A percentile compares a stretch with the other conserved stretches of the same genome.
These are phyloP conservation scores for Kodamaea plutei DNA, from an alignment of 1,139 yeast species.

Conservation along the genomic window DNA sequence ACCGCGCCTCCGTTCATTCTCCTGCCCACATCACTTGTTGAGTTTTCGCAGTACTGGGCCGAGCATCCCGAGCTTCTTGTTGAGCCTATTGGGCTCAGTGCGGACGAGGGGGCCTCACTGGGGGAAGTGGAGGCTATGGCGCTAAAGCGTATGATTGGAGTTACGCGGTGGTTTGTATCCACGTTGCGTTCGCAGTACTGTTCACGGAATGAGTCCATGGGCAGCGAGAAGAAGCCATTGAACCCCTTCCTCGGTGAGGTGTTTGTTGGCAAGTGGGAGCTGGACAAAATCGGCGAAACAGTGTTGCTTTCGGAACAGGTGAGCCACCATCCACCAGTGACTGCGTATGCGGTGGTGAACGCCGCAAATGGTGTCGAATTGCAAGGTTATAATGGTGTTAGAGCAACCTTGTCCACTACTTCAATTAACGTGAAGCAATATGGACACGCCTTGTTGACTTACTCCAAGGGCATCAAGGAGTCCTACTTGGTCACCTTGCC, in stretches of 20 bases:
- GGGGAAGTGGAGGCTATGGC: slow-evolving; percentile 48
- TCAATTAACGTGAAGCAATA: slow-evolving; percentile 80
- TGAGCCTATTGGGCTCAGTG: slow-evolving; percentile 51
- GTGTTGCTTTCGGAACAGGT: slow-evolving; percentile 83
- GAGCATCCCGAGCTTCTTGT: slow-evolving; percentile 83
- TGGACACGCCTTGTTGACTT: slow-evolving; percentile 80
- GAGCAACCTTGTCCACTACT: slow-evolving; percentile 77
- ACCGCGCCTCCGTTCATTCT: slow-evolving; percentile 98
- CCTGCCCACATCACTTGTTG: slow-evolving; percentile 83
- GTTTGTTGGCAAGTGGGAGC: slow-evolving; percentile 83
- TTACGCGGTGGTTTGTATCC: slow-evolving; percentile 85
- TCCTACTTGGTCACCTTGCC: slow-evolving; percentile 83
- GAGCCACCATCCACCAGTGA: slow-evolving; percentile 92
- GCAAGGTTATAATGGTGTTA: slow-evolving; percentile 87
- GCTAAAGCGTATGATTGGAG: slow-evolving; percentile 66
- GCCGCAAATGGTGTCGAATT: slow-evolving; percentile 62
- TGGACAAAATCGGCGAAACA: slow-evolving; percentile 61
- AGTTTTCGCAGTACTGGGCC: slow-evolving; percentile 91
- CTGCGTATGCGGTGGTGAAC: slow-evolving; percentile 79
- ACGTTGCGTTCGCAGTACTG: slow-evolving; percentile 92
- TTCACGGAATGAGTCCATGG: slow-evolving; percentile 84
- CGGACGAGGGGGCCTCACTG: slow-evolving; percentile 23
- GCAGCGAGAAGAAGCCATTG: slow-evolving; percentile 91
- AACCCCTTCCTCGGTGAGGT: slow-evolving; percentile 94
- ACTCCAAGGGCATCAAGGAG: slow-evolving; percentile 54